Percentiles rank a stretch among this genome's conserved stretches.
phyloP scores from a whole-genome alignment of 1,284 basidiomycete species.

The Puccinia polysora region DNA sequence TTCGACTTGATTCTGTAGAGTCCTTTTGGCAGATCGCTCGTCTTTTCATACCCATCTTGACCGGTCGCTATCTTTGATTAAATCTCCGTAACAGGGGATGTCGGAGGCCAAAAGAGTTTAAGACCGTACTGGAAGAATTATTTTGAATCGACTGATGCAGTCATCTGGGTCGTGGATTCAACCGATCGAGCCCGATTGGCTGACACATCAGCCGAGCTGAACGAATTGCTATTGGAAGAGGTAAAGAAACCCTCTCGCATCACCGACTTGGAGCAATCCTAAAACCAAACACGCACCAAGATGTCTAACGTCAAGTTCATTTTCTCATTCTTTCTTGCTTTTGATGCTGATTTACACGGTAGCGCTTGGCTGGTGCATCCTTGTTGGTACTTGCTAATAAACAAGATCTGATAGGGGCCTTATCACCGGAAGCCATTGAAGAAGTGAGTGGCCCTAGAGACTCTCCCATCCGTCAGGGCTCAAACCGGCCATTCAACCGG shows the following conservation, averaged over 20 bases:
- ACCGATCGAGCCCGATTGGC: slow-evolving; percentile 79
- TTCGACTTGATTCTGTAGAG: neutral
- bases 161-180: slow-evolving; percentile 98
- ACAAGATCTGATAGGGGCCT: slow-evolving; percentile 84
- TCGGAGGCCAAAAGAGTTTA: slow-evolving; percentile 90
- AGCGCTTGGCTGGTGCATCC: slow-evolving; percentile 89
- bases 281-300: no score
- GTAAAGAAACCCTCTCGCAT: slow-evolving; percentile 56
- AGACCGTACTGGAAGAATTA: slow-evolving; percentile 99
- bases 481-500: neutral
- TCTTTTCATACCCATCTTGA: neutral
- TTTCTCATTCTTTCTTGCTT: neutral
- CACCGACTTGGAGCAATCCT: no score
- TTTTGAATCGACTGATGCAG: slow-evolving; percentile 95
- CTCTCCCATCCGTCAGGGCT: neutral
- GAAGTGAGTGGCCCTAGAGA: slow-evolving; percentile 59
- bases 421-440: slow-evolving; percentile 75
- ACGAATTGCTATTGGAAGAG: slow-evolving; percentile 80
- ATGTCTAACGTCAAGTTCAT: no score
- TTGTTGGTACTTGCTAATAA: slow-evolving; percentile 98
- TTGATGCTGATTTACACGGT: slow-evolving; percentile 14
- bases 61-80: neutral
- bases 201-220: slow-evolving; percentile 83
- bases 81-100: slow-evolving; percentile 70
- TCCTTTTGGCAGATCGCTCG: slow-evolving; percentile 23